Evolutionary conservation across 2,329 filamentous ascomycete species (phyloP).

Genomic region (Aspergillus fumigatiaffinis): DNA sequence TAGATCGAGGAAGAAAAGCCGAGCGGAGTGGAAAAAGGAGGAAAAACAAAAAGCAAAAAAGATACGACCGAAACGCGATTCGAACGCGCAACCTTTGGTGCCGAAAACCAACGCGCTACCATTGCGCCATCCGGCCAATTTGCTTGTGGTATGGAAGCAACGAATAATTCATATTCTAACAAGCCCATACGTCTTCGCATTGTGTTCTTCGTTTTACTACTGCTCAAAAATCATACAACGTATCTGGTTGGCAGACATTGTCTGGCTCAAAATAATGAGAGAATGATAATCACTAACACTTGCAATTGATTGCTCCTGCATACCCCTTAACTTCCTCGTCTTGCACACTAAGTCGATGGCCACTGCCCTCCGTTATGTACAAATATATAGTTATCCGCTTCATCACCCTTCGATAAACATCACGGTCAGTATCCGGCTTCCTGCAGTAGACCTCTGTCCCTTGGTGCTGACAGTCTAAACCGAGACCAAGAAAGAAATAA

Average conservation of each 20-base stretch:
- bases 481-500: too few relatives aligned
- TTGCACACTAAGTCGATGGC: background rate
- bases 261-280: background rate
- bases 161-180: too few relatives aligned
- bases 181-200: accelerated
- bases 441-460: background rate
- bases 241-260: background rate
- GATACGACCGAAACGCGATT: conserved; percentile 9
- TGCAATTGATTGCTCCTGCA: too few relatives aligned
- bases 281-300: too few relatives aligned
- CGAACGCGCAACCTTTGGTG: conserved; percentile 8
- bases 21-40: background rate
- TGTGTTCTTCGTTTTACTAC: background rate
- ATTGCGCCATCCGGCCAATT: conserved; percentile 10
- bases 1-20: background rate
- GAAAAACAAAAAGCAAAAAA: background rate
- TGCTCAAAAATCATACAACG: background rate
- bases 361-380: background rate
- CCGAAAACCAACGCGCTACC: conserved; percentile 14
- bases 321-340: too few relatives aligned
- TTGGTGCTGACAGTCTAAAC: background rate
- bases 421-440: background rate
- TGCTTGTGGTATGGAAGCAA: background rate
- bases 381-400: background rate
- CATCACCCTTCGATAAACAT: background rate